Evolutionary conservation across 1,284 basidiomycete species (phyloP), one percentile per base, ranked within the genome.

Genomic region (Cutaneotrichosporon spelunceum): DNA sequence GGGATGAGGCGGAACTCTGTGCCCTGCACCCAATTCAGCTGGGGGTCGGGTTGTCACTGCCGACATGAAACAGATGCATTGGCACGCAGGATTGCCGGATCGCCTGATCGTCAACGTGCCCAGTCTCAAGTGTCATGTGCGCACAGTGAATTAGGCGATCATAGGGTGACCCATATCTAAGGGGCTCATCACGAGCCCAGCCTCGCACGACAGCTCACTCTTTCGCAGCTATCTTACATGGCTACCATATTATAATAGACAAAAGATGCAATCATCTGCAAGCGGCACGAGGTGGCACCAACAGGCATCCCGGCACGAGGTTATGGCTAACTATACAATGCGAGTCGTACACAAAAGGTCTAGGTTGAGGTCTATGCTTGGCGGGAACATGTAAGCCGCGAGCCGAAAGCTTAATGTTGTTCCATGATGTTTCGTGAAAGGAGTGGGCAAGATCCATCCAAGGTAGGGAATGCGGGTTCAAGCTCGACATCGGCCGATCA

Each of bases 401-500:
- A 24, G 23, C 45, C 23, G 23, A 47, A 47, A 47, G 45, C 45
- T 47, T 47, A 47, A 47, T 47, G 23, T 44, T n/a, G n/a, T 23
- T 47, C 24, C 21, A 47, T 47, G 16, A 47, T 47, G 45, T 16
- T 24, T 21, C 11, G 45, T 24, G 23, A 19, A 23, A n/a, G n/a
- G n/a, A n/a, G n/a, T n/a, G 39, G 39, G 19, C 6, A 19, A 14
- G 36, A 14, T 13, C 36, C 13, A 16, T n/a, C 19, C n/a, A 42
- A 42, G 19, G 39, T 19, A 13, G 19, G 16, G 26, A 26, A 19
- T 50, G 48, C 27, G 27, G 48, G 27, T 26, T 26, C 14, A 7
- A 14, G 39, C 8, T 11, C 30, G 30, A 7, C 30, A 33, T 33
- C 8, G 30, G 30, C 30, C 39, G 11, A 42, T 42, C n/a, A n/a